phyloP scores from a whole-genome alignment of 306 rosid species.

The Gastrolobium villosum region DNA sequence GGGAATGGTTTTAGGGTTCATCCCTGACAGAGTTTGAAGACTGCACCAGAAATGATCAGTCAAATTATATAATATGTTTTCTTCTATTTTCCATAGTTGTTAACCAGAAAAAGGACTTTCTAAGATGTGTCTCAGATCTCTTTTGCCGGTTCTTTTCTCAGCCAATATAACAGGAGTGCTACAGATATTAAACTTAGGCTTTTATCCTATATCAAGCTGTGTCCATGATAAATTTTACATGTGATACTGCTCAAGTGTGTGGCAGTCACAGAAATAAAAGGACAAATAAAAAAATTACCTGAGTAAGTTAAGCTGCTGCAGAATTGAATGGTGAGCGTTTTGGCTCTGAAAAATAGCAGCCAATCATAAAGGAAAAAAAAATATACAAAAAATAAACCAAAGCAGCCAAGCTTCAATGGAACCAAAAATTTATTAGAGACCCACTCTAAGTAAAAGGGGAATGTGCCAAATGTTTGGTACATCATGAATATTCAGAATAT shows the following conservation, averaged over 20 bases:
- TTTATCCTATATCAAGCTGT: constrained; percentile 26
- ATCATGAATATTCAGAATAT: constrained; percentile 93
- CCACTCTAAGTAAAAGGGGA: constrained; percentile 94
- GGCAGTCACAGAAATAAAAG: constrained; percentile 12
- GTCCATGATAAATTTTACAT: constrained; percentile 29
- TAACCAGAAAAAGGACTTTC: background rate
- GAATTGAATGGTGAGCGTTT: constrained; percentile 88
- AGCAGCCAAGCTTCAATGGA: constrained; percentile 41
- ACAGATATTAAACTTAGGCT: constrained; percentile 6
- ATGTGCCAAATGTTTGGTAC: constrained; percentile 99
- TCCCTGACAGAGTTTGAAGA: background rate
- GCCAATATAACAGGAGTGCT: constrained; percentile 11
- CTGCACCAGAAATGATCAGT: background rate
- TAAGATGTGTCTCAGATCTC: constrained; percentile 13
- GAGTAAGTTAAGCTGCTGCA: constrained; percentile 83
- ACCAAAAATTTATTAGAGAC: constrained; percentile 49
- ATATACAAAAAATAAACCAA: constrained; percentile 37
- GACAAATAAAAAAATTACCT: constrained; percentile 56
- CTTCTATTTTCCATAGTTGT: background rate
- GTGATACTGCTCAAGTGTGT: constrained; percentile 31
- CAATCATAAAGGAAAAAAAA: constrained; percentile 44
- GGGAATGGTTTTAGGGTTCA: background rate
- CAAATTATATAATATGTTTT: constrained; percentile 26
- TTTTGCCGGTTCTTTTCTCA: constrained; percentile 8
- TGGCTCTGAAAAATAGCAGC: constrained; percentile 73